Evolutionary conservation across 371 early-diverging fungal genomes (phyloP).

Genomic region (Nosema muscidifuracis): DNA sequence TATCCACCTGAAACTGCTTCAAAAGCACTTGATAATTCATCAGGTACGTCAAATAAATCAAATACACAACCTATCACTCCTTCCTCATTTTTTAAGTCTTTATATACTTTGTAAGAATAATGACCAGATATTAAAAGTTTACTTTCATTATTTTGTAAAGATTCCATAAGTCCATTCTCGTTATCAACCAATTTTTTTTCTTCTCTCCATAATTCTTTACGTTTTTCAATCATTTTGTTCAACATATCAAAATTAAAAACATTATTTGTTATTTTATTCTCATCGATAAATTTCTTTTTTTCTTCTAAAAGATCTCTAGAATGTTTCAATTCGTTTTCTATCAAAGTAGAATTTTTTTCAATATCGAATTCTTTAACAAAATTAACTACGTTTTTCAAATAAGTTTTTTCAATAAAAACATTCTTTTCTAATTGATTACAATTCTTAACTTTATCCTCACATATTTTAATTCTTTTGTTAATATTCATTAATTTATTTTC

Average conservation of each 20-base stretch:
- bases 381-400: constrained; percentile 1
- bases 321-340: background rate
- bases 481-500: constrained; percentile 55
- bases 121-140: constrained; percentile 41
- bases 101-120: constrained; percentile 23
- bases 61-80: constrained; percentile 65
- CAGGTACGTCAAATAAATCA: constrained; percentile 55
- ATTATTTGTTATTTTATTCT: constrained; percentile 4
- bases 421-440: constrained; percentile 16
- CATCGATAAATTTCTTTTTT: constrained; percentile 6
- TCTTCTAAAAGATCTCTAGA: background rate
- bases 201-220: constrained; percentile 52
- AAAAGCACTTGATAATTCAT: constrained; percentile 52
- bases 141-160: constrained; percentile 25
- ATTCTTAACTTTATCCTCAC: background rate
- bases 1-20: constrained; percentile 63
- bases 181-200: constrained; percentile 32
- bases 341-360: background rate
- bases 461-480: background rate
- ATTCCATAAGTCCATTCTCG: constrained; percentile 29
- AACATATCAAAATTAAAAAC: constrained; percentile 2
- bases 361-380: constrained; percentile 7
- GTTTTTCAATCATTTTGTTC: constrained; percentile 20
- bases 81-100: constrained; percentile 46
- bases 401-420: background rate